Evolutionary conservation across 257 asterid genomes (phyloP), one percentile per base, ranked within the genome.

Genomic region (Misopates orontium): DNA sequence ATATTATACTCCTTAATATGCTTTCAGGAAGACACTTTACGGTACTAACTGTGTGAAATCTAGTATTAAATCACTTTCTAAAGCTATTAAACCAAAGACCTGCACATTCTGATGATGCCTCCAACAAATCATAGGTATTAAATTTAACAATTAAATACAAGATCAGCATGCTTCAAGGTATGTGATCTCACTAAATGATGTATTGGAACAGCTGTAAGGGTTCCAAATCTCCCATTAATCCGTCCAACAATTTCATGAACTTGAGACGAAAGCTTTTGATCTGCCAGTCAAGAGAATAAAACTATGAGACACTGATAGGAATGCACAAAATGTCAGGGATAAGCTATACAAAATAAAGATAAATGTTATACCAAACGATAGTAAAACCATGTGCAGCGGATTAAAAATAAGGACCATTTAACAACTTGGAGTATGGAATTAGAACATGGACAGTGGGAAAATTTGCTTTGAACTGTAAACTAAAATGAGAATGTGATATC

Each of bases 161-260:
- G 36, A 69, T 22, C 42, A 68, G 31, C 56, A 31, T 36, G 23
- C n/a, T 52, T 25, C 8, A 49, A 71, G 77, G 75, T 36, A 47
- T 17, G 8, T 41, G 22, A 56, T 63, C 96, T 78, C 74, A 91
- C 98, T 84, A 88, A 83, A 84, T 91, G 98, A 74, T 91, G 98
- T 67, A 91, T 85, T 25, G 98, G 98, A 49, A 91, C 98, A 60
- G 92, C 76, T 55, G 89, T 82, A 62, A 87, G 82, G 59, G 92
- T 70, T 74, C 98, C 98, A 69, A 91, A 91, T 80, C 95, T 87
- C 54, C 95, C 96, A 69, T 91, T 91, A 74, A 91, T 88, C 86
- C 98, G 84, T 44, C 96, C 96, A 78, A 91, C 98, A 71, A 91
- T 88, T 77, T 91, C 98, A 78, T 88, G 98, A 82, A 91, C 97